These are phyloP conservation scores for Candida schatavii DNA, from an alignment of 805 yeast species.

Conservation along the genomic window DNA sequence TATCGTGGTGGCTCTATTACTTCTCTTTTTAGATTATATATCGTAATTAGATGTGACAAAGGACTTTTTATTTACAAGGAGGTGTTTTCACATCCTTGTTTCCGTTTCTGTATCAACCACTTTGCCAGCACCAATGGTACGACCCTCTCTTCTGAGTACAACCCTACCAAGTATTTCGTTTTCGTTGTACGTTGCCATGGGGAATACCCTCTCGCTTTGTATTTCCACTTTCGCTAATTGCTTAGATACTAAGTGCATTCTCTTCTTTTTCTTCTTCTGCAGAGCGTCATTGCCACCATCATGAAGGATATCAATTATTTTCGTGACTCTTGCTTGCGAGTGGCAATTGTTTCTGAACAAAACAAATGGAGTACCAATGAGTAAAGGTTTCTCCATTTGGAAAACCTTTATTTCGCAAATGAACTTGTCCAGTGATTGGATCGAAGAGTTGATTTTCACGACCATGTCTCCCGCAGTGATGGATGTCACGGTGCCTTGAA, in stretches of 20 bases:
- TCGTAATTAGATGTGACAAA: no score
- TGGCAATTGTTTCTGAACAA: constrained; percentile 74
- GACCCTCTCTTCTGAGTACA: constrained; percentile 67
- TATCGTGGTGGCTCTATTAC: constrained; percentile 30
- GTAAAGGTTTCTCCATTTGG: constrained; percentile 60
- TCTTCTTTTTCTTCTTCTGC: constrained; percentile 36
- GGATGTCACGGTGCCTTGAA: constrained; percentile 50
- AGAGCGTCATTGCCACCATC: constrained; percentile 13
- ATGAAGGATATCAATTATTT: constrained; percentile 33
- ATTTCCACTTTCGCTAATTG: constrained; percentile 58
- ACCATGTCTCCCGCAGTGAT: constrained; percentile 60
- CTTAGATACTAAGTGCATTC: constrained; percentile 56
- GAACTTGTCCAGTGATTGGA: constrained; percentile 26
- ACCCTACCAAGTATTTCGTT: constrained; percentile 59
- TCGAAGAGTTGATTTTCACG: constrained; percentile 22
- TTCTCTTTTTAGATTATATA: constrained; percentile 37
- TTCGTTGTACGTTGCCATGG: constrained; percentile 48
- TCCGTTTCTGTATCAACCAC: constrained; percentile 22
- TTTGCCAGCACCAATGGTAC: constrained; percentile 65
- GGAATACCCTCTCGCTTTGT: constrained; percentile 45
- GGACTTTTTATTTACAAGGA: neutral
- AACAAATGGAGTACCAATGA: constrained; percentile 77
- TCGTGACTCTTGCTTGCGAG: constrained; percentile 63
- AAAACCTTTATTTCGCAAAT: constrained; percentile 30
- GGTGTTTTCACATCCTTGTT: constrained; percentile 2